phyloP scores from a whole-genome alignment of 768 basidiomycete genomes.

The Filobasidium floriforme region DNA sequence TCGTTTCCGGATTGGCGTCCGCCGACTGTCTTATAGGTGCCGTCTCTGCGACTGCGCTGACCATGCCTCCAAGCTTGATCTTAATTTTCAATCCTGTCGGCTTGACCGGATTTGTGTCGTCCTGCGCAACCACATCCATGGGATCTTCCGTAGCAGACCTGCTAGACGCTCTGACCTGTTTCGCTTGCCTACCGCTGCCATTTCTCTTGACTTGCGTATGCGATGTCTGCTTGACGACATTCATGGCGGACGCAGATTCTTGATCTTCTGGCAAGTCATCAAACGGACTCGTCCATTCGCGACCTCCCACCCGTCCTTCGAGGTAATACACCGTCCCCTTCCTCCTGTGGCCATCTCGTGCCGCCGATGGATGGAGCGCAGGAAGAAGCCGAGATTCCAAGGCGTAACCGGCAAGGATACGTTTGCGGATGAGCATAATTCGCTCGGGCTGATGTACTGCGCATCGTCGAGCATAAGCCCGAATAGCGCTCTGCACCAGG shows the following conservation, averaged over 20 bases:
- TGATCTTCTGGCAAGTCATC: neutral
- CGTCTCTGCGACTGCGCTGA: neutral
- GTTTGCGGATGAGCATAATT: neutral
- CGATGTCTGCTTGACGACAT: neutral
- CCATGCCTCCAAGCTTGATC: slow-evolving; percentile 4
- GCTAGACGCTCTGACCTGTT: neutral
- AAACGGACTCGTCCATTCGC: slow-evolving; percentile 13
- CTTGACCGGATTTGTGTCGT: neutral
- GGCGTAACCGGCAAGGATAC: slow-evolving; percentile 1
- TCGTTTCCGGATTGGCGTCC: neutral
- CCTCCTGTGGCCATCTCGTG: neutral
- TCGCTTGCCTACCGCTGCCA: neutral
- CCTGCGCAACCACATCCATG: neutral
- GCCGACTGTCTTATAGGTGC: too few species aligned
- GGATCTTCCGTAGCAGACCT: neutral
- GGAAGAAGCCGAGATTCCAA: slow-evolving; percentile 2
- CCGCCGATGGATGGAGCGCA: slow-evolving; percentile 7
- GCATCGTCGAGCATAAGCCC: slow-evolving; percentile 7
- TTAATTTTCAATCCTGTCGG: slow-evolving; percentile 5
- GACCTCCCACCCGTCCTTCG: neutral
- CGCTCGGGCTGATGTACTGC: neutral
- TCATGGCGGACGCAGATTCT: neutral
- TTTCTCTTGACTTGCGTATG: neutral
- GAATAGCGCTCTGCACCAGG: slow-evolving; percentile 7
- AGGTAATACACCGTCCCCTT: slow-evolving; percentile 13